Conservation (phyloP, 495 filamentous ascomycete genomes). For the Astrothelium macrocarpum region DNA sequence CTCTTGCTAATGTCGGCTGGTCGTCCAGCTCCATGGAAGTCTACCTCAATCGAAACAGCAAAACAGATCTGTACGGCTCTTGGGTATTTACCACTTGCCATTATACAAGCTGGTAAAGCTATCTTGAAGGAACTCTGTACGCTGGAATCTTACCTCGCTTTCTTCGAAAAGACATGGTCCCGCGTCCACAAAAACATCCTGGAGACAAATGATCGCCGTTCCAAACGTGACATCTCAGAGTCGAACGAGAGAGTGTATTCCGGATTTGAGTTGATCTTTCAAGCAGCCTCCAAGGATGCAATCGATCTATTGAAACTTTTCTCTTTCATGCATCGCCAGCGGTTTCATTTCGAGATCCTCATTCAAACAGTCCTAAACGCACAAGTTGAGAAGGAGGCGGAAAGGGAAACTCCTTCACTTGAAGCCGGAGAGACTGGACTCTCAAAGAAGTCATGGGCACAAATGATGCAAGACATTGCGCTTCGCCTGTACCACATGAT, state of each 20-base stretch:
- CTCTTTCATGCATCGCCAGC: conserved; percentile 33
- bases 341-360: conserved; percentile 14
- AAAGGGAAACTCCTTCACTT: neutral
- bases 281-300: conserved; percentile 22
- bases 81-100: conserved; percentile 22
- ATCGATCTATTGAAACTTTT: conserved; percentile 25
- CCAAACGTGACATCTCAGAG: neutral
- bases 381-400: neutral
- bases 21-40: conserved; percentile 1
- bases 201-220: neutral
- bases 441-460: neutral
- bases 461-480: neutral
- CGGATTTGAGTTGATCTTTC: conserved; percentile 25
- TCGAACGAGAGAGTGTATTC: conserved; percentile 18
- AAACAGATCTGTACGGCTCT: conserved; percentile 8
- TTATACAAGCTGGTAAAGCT: conserved; percentile 23
- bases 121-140: conserved; percentile 16
- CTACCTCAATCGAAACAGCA: neutral
- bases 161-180: neutral
- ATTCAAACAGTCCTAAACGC: neutral
- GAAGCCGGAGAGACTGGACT: neutral
- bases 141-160: conserved; percentile 10
- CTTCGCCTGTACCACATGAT: neutral
- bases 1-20: conserved; percentile 34
- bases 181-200: neutral